These are phyloP conservation scores for Lecanosticta acicola DNA, from an alignment of 2,329 filamentous ascomycete genomes.

Conservation along the genomic window DNA sequence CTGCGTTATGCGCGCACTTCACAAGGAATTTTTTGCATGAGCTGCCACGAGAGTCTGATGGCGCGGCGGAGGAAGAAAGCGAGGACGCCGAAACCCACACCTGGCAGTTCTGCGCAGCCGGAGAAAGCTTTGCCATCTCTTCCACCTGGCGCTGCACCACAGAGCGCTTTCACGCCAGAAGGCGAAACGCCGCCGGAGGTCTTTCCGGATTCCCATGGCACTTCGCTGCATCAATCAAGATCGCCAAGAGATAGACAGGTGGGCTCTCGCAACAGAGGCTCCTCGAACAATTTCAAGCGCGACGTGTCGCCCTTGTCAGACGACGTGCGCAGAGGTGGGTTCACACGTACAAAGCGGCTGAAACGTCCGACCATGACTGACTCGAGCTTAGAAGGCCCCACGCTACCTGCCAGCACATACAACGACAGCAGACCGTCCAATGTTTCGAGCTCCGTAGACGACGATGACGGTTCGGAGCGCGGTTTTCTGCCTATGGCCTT, in stretches of 20 bases:
- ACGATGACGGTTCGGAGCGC: constrained; percentile 51
- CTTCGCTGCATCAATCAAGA: constrained; percentile 14
- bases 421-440: constrained; percentile 70
- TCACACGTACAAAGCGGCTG: constrained; percentile 21
- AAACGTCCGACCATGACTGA: constrained; percentile 19
- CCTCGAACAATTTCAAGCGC: constrained; percentile 23
- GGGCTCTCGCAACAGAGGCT: constrained; percentile 24
- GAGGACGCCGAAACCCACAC: constrained; percentile 52
- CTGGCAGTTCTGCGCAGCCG: constrained; percentile 37
- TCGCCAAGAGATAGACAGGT: constrained; percentile 27
- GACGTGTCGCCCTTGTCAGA: constrained; percentile 35
- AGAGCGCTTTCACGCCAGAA: constrained; percentile 55
- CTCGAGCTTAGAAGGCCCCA: constrained; percentile 51
- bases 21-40: constrained; percentile 99
- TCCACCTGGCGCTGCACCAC: constrained; percentile 65
- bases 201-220: constrained; percentile 62
- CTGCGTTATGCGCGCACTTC: constrained; percentile 94
- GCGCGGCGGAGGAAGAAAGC: constrained; percentile 82
- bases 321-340: constrained; percentile 30
- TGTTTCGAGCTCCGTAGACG: constrained; percentile 55
- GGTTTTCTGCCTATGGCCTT: constrained; percentile 48
- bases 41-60: constrained; percentile 95
- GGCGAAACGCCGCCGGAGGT: constrained; percentile 53
- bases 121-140: constrained; percentile 93
- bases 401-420: constrained; percentile 70